phyloP scores from a whole-genome alignment of 805 yeast genomes.

The Candida sphagnicola region DNA sequence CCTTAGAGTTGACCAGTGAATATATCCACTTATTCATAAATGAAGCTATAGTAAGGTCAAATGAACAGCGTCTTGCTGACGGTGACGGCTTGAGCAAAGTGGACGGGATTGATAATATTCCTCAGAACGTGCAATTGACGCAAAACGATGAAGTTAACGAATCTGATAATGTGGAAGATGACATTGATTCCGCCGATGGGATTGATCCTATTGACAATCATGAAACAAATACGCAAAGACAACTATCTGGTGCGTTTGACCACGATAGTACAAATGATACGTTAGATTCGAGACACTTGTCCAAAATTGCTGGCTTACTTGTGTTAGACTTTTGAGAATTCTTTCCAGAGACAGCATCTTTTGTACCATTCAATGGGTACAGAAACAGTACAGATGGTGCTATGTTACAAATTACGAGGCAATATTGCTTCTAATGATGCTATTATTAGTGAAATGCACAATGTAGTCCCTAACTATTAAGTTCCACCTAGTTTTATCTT shows the following conservation, averaged over 20 bases:
- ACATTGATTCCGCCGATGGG: conserved; percentile 14
- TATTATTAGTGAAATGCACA: too few relatives aligned
- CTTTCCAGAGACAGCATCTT: too few relatives aligned
- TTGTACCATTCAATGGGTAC: too few relatives aligned
- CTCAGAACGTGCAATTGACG: conserved; percentile 7
- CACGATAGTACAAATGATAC: conserved; percentile 21
- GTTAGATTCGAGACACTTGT: conserved; percentile 52
- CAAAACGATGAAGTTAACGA: conserved; percentile 13
- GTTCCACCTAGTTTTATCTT: neutral
- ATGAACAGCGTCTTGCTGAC: conserved; percentile 44
- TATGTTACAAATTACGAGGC: too few relatives aligned
- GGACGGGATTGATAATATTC: conserved; percentile 31
- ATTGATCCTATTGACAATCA: conserved; percentile 13
- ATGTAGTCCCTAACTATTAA: neutral
- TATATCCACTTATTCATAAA: conserved; percentile 53
- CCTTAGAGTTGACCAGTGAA: conserved; percentile 49
- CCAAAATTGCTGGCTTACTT: conserved; percentile 53
- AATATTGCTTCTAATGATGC: too few relatives aligned
- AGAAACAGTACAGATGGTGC: too few relatives aligned
- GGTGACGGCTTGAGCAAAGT: conserved; percentile 18
- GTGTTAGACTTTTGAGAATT: conserved; percentile 55
- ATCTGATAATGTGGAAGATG: conserved; percentile 9
- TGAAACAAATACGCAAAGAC: conserved; percentile 17
- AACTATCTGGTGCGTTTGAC: conserved; percentile 10
- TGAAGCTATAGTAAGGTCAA: conserved; percentile 57